Conservation (phyloP, 805 yeast species). For the Teunomyces gatunensis region DNA sequence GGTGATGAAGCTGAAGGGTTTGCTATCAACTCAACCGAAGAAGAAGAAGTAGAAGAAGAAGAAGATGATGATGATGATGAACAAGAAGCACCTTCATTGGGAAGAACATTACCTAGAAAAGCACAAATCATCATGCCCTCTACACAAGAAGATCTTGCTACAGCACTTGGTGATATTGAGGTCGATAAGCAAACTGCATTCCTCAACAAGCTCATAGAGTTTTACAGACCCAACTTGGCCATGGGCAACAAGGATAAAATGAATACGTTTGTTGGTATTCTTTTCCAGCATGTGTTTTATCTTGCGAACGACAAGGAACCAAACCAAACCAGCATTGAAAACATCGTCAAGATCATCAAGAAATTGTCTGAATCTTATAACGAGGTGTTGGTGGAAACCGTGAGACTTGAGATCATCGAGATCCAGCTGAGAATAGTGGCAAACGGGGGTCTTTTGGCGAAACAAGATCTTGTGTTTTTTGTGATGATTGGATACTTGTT, state of each 20-base stretch:
- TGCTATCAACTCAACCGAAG: conserved; percentile 31
- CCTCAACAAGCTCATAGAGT: conserved; percentile 54
- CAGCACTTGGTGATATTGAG: conserved; percentile 28
- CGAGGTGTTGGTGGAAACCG: conserved; percentile 57
- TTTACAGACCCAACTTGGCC: conserved; percentile 73
- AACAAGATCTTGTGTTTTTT: conserved; percentile 62
- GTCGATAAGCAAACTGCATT: conserved; percentile 44
- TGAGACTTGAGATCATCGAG: conserved; percentile 55
- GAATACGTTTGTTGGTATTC: conserved; percentile 58
- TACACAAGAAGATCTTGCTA: conserved; percentile 29
- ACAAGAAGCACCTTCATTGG: conserved; percentile 4
- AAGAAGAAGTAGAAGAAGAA: conserved; percentile 21
- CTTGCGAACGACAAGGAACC: conserved; percentile 37
- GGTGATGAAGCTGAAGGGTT: conserved; percentile 47
- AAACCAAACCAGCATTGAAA: conserved; percentile 29
- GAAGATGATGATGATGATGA: conserved; percentile 23
- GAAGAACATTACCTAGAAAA: conserved; percentile 7
- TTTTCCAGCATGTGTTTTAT: conserved; percentile 60
- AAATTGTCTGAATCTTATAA: conserved; percentile 64
- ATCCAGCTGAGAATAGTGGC: conserved; percentile 51
- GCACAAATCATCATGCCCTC: conserved; percentile 24
- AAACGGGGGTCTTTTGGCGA: conserved; percentile 9
- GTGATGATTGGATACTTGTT: conserved; percentile 72
- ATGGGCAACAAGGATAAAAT: conserved; percentile 78
- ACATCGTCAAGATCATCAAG: conserved; percentile 48